Conservation (phyloP, 2,329 filamentous ascomycete genomes). For the Xylaria sp. region DNA sequence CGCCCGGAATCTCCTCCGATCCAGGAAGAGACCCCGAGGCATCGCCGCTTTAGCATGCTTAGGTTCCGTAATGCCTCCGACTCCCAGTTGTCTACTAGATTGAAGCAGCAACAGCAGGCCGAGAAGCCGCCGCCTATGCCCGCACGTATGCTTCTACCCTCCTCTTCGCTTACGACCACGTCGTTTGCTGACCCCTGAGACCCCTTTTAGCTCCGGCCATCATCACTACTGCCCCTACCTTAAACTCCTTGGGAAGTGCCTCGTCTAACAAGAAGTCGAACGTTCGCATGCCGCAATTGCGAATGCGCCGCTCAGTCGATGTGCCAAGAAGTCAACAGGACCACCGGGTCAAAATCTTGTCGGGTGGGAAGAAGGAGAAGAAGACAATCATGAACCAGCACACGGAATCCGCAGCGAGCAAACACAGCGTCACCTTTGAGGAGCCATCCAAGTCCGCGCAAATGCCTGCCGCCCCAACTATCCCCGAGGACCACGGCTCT, state of each 20-base stretch:
- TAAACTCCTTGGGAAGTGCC: slow-evolving; percentile 60
- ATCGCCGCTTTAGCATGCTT: slow-evolving; percentile 75
- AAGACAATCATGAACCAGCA: slow-evolving; percentile 54
- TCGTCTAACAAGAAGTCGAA: slow-evolving; percentile 66
- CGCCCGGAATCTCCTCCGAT: slow-evolving; percentile 62
- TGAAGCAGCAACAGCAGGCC: slow-evolving; percentile 72
- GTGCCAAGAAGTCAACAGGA: slow-evolving; percentile 54
- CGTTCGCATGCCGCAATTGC: slow-evolving; percentile 61
- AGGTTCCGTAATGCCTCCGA: slow-evolving; percentile 94
- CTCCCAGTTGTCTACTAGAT: slow-evolving; percentile 81
- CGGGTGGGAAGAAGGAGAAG: slow-evolving; percentile 53
- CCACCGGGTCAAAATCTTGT: slow-evolving; percentile 37
- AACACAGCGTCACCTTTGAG: slow-evolving; percentile 68
- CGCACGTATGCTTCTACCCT: slow-evolving; percentile 58
- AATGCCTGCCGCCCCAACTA: slow-evolving; percentile 63
- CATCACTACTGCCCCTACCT: slow-evolving; percentile 90
- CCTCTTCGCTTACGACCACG: slow-evolving; percentile 4
- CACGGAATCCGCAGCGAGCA: slow-evolving; percentile 52
- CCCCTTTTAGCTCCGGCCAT: slow-evolving; percentile 71
- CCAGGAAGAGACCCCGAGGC: slow-evolving; percentile 66
- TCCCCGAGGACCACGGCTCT: slow-evolving; percentile 70
- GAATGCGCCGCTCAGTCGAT: slow-evolving; percentile 65
- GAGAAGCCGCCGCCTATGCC: slow-evolving; percentile 67
- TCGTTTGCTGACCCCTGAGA: slow-evolving; percentile 41
- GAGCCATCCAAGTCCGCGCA: slow-evolving; percentile 58